Evolutionary conservation across 2,329 filamentous ascomycete species (phyloP), one percentile per base, ranked within the genome.

Genomic region (Seiridium cupressi): DNA sequence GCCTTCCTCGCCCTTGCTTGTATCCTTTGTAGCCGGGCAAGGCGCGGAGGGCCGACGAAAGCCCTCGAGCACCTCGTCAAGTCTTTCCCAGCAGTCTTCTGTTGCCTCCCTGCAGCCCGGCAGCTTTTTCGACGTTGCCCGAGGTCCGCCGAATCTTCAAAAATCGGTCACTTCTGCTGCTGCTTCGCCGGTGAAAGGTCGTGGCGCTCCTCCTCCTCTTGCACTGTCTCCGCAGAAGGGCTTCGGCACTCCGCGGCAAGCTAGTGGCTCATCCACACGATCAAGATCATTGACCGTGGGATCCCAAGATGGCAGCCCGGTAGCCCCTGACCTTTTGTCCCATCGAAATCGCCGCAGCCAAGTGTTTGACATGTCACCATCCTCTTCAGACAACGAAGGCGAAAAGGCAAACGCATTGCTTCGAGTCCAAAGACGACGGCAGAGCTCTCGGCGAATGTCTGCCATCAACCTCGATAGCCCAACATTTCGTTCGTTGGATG

Each of bases 301-400:
- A 7, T 98, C 95, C 10, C 92, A 97, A 73, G 95, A 98, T 68
- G 92, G 91, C 35, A 96, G 95, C 65, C 85, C 89, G 5, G 83
- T 92, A 13, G 79, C 85, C 6, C 81, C 89, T 2, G 87, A 90
- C 58, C 85, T 90, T 10, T 86, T 89, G 48, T 81, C 84, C 7
- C 85, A 88, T 55, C 88, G 93, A 68, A 97, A 97, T 73, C 89
- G 95, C 44, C 87, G 93, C 67, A 98, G 94, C 72, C 95, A 97
- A 69, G 90, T 97, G 2, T 92, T 98, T 68, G 94, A 98, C 72
- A 90, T 97, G 76, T 99, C 95, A 2, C 95, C 95, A 3, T 98
- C 95, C 0, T 98, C 94, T 0, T 99, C 95, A 0, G 95, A 99
- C 71, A 99, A 96, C 61, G 95, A 99, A 76, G 93, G 96, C 55